Evolutionary conservation across 1,284 basidiomycete genomes (phyloP), one percentile per base, ranked within the genome.

Genomic region (Ceratobasidium sp.): DNA sequence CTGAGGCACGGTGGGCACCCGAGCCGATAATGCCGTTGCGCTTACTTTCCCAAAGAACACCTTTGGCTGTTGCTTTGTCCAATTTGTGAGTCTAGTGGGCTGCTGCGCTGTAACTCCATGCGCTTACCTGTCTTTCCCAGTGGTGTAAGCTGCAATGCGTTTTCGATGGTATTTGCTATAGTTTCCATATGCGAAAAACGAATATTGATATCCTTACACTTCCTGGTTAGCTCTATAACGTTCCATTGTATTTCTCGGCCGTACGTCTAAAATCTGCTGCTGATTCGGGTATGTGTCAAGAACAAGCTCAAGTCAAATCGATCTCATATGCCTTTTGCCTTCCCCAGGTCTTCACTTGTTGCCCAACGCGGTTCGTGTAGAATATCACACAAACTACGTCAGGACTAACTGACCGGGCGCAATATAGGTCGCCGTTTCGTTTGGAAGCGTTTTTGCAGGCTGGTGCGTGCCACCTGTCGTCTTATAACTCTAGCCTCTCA

Each of bases 201-300:
- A n/a, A 13, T 31, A 31, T 31, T 19, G 14, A 13, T 31, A 22
- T 16, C 16, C 0, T 56, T 31, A 31, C 14, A 19, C 34, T 6
- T 22, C 2, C 8, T 5, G 19, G 22, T 62, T 19, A 62, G 93
- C 84, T 96, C 43, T 96, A 96, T 82, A 93, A 93, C 79, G 86
- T 94, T 37, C 94, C 94, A 22, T 82, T 96, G 88, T 96, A 93
- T 84, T 96, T 94, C 79, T 91, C 92, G 75, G 90, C 94, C n/a
- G 95, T 96, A 56, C 88, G 88, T 76, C 84, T 94, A 74, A 86
- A 88, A 78, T 88, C 89, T 14, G 87, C 95, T 19, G 88, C 90
- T 41, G 84, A 86, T 76, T 88, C 94, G 68, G 93, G 93, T 88
- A 81, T 62, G 59, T 9, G 8, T 22, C 27, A 11, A 51, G 22